A percentile compares a stretch with the other conserved stretches of the same genome.
These are phyloP conservation scores for Fusarium oxysporum DNA, from an alignment of 2,329 filamentous ascomycete species.

Conservation along the genomic window DNA sequence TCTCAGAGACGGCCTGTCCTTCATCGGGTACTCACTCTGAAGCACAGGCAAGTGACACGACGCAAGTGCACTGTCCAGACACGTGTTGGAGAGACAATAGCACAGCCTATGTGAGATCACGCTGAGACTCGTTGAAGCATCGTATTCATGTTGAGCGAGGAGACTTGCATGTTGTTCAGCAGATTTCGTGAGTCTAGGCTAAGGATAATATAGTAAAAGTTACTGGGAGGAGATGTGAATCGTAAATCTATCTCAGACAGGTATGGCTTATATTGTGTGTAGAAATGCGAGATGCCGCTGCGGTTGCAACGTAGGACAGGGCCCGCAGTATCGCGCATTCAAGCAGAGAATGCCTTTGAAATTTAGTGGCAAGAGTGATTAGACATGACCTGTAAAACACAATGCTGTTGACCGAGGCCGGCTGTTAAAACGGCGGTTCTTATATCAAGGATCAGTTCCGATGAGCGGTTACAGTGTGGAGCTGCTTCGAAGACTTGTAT, in stretches of 20 bases:
- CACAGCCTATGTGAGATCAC: constrained; percentile 20
- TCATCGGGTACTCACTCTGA: constrained; percentile 37
- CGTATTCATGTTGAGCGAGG: constrained; percentile 11
- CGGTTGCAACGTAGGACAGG: constrained; percentile 36
- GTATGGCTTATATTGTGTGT: constrained; percentile 28
- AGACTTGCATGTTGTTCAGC: background rate
- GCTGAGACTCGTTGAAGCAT: constrained; percentile 3
- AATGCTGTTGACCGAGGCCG: background rate
- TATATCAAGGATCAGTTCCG: background rate
- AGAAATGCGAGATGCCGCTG: constrained; percentile 41
- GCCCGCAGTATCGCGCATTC: constrained; percentile 17
- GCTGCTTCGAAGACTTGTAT: background rate
- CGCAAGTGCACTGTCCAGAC: constrained; percentile 27
- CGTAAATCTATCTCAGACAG: constrained; percentile 29
- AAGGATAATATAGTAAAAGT: background rate
- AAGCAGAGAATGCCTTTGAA: constrained; percentile 3
- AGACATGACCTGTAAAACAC: background rate
- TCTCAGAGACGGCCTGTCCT: constrained; percentile 19
- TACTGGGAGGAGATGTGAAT: background rate
- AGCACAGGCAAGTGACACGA: constrained; percentile 26
- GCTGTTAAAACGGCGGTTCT: background rate
- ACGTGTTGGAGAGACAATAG: constrained; percentile 35
- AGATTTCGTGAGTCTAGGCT: background rate
- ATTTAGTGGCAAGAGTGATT: constrained; percentile 7
- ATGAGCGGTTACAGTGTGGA: background rate